Conservation (phyloP, 2,329 filamentous ascomycete species). For the Rutstroemia sp. region DNA sequence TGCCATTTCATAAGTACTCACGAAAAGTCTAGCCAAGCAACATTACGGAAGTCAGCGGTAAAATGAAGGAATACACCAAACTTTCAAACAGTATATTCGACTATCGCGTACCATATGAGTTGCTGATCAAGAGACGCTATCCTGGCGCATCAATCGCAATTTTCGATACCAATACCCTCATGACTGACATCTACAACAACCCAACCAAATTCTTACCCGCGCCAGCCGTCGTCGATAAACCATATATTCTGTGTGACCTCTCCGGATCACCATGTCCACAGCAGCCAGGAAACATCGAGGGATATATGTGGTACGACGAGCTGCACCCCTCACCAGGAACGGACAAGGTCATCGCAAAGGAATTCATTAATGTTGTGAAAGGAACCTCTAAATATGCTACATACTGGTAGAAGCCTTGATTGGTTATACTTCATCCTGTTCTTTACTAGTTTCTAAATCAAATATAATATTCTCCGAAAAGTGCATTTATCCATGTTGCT, state of each 20-base stretch:
- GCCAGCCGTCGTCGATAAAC: constrained; percentile 55
- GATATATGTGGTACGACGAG: constrained; percentile 67
- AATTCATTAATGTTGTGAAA: constrained; percentile 47
- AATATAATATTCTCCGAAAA: too few species aligned
- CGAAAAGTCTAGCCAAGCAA: constrained; percentile 38
- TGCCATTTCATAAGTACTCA: constrained; percentile 19
- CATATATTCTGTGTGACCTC: constrained; percentile 45
- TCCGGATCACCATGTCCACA: constrained; percentile 29
- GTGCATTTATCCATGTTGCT: background rate
- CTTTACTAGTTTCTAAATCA: too few species aligned
- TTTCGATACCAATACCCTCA: constrained; percentile 58
- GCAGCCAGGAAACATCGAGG: constrained; percentile 40
- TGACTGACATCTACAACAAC: constrained; percentile 56
- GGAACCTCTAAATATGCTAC: constrained; percentile 34
- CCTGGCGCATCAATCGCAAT: constrained; percentile 54
- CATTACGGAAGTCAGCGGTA: constrained; percentile 38
- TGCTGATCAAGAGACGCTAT: constrained; percentile 39
- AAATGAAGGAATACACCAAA: constrained; percentile 43
- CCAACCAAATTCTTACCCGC: constrained; percentile 54
- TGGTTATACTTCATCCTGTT: background rate
- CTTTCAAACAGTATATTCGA: constrained; percentile 42
- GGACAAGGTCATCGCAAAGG: constrained; percentile 46
- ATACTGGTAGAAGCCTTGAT: constrained; percentile 23
- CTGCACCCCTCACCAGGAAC: constrained; percentile 64
- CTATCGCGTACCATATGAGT: constrained; percentile 42